phyloP scores from a whole-genome alignment of 148 eudicot species.

The Drosera capensis region DNA sequence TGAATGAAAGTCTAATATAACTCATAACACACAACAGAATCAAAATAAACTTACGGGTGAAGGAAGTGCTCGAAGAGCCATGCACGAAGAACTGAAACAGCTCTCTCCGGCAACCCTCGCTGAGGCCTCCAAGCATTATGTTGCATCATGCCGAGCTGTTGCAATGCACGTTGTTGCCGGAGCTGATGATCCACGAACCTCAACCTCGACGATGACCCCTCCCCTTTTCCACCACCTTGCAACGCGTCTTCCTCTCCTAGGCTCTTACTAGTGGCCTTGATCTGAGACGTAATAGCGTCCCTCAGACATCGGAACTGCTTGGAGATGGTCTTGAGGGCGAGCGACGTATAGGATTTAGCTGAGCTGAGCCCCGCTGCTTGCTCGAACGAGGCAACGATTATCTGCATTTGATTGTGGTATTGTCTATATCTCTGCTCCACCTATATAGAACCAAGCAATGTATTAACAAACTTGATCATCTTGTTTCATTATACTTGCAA shows the following conservation, averaged over 20 bases:
- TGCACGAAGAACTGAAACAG: slow-evolving; percentile 70
- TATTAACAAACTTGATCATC: not conserved
- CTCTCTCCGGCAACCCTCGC: slow-evolving; percentile 58
- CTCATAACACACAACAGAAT: not conserved
- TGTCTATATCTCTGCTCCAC: slow-evolving; percentile 69
- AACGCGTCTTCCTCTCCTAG: slow-evolving; percentile 40
- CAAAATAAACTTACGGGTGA: slow-evolving; percentile 40
- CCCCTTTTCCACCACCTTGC: slow-evolving; percentile 12
- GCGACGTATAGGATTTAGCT: slow-evolving; percentile 31
- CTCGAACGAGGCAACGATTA: slow-evolving; percentile 27
- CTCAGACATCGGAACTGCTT: slow-evolving; percentile 31
- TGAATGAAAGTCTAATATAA: no score
- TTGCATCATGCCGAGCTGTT: slow-evolving; percentile 69
- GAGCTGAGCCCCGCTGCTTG: slow-evolving; percentile 25
- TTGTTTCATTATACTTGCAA: not conserved
- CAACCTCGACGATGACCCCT: slow-evolving; percentile 27
- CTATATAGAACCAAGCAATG: slow-evolving; percentile 6
- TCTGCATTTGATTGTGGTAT: slow-evolving; percentile 53
- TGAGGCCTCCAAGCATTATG: slow-evolving; percentile 86
- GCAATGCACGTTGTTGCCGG: slow-evolving; percentile 51
- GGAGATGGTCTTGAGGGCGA: slow-evolving; percentile 35
- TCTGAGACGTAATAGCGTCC: slow-evolving; percentile 24
- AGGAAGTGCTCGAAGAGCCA: slow-evolving; percentile 83
- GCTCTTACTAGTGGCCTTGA: slow-evolving; percentile 14
- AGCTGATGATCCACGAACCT: slow-evolving; percentile 55